phyloP scores from a whole-genome alignment of 2,329 filamentous ascomycete genomes.

The Juglanconis juglandina region DNA sequence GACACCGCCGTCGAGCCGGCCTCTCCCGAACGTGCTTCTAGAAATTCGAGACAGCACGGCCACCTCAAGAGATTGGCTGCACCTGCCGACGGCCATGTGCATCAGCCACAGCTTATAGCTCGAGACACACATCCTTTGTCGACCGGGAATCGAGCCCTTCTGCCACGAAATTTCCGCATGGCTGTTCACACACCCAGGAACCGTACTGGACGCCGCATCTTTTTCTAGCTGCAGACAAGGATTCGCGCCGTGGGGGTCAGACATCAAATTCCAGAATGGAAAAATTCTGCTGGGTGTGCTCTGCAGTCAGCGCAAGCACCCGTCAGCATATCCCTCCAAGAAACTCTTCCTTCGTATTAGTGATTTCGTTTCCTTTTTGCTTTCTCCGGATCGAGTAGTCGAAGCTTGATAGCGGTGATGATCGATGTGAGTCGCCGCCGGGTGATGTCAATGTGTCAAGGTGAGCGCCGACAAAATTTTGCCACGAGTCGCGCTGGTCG shows the following conservation, averaged over 20 bases:
- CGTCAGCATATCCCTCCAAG: neutral
- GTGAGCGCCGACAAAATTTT: neutral
- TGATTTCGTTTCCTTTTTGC: neutral
- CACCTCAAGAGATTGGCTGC: neutral
- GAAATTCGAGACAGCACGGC: neutral
- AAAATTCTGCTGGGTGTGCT: neutral
- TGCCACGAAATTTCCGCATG: constrained; percentile 1
- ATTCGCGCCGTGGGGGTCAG: constrained; percentile 15
- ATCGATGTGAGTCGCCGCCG: neutral
- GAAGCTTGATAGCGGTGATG: neutral
- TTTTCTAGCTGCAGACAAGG: constrained; percentile 17
- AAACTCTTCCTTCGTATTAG: neutral
- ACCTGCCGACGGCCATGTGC: neutral
- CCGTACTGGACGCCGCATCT: constrained; percentile 11
- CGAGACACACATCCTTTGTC: neutral
- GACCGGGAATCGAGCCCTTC: neutral
- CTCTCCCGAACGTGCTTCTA: neutral
- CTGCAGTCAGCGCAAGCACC: neutral
- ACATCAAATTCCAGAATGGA: constrained; percentile 2
- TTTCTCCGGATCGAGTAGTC: neutral
- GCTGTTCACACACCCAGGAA: neutral
- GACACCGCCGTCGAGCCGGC: neutral
- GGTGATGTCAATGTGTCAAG: neutral
- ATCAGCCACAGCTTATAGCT: neutral
- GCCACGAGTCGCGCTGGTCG: constrained; percentile 12